Evolutionary conservation across 202 grass and related monocot species (phyloP).

Genomic region (Eragrostis tef): DNA sequence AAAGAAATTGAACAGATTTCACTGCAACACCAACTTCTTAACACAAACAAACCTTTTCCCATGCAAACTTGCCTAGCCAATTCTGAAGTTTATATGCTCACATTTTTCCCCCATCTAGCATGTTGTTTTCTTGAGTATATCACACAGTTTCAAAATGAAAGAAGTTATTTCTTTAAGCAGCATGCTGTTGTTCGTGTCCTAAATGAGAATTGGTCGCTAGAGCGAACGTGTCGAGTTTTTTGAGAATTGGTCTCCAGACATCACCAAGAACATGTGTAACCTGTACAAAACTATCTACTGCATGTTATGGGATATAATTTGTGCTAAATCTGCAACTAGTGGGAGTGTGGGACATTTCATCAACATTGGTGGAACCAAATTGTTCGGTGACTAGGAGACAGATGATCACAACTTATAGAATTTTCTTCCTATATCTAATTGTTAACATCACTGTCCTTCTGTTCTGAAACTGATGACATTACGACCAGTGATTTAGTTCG

Average conservation of each 20-base stretch:
- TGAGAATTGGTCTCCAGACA: no score
- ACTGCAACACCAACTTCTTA: constrained; percentile 22
- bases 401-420: constrained; percentile 19
- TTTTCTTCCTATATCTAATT: background rate
- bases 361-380: constrained; percentile 15
- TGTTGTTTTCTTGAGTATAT: constrained; percentile 30
- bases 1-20: constrained; percentile 29
- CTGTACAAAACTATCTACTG: background rate
- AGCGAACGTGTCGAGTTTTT: no score
- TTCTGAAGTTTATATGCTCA: constrained; percentile 34
- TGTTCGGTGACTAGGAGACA: background rate
- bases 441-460: background rate
- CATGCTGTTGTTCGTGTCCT: constrained; percentile 13
- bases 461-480: no score
- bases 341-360: background rate
- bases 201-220: constrained; percentile 30
- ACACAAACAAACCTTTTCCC: constrained; percentile 13
- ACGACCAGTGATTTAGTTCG: no score
- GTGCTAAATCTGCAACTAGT: constrained; percentile 16
- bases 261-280: constrained; percentile 19
- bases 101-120: constrained; percentile 31
- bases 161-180: constrained; percentile 2
- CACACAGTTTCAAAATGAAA: constrained; percentile 11
- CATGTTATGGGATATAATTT: constrained; percentile 9
- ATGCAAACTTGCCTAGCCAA: constrained; percentile 32